Base-by-base conservation (phyloP, 805 yeast genomes). In the Metschnikowia aberdeeniae region DNA sequence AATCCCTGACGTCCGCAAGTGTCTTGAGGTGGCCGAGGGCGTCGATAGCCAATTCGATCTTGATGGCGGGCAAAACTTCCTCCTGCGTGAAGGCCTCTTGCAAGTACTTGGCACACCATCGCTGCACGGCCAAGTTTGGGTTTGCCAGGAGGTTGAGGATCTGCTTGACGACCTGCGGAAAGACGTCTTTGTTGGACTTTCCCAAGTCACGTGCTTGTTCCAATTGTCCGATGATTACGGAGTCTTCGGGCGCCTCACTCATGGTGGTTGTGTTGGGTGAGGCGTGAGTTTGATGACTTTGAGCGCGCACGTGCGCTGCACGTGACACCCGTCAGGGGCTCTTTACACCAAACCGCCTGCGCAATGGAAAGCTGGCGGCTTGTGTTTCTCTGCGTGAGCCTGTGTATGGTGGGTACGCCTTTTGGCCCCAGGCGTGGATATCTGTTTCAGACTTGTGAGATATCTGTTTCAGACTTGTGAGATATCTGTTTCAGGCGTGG, bases 101-200 rank as follows among this genome's bases (percentile, higher is more conserved):
- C 34, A 73, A 57, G 51, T 72, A 73, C 34, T 50, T 50, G 8
- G 72, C 60, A 51, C 75, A 69, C 77, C 77, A 73, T 40, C 55
- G 45, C 50, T 70, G 69, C 24, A 73, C 62, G 12, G 50, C 46
- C 19, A 58, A 38, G 40, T 67, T 69, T 7, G 68, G 68, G 52
- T 67, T 65, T 28, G 56, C 56, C 24, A 61, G 59, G 48, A 71
- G 66, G 44, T 65, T 66, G 39, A 72, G 58, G 39, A 72, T 66
- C 42, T 70, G 75, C 34, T 73, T 68, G n/a, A 74, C 59, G 30
- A 71, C 74, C 50, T 67, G 73, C 6, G 72, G 68, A 48, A 67
- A 65, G n/a, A 64, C 58, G 28, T 58, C 61, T 6, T 53, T 54
- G 40, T 56, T 60, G 17, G 62, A 46, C 33, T 62, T 56, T 4